Evolutionary conservation across 441 rosid species (phyloP).

Genomic region (Biscutella laevigata): DNA sequence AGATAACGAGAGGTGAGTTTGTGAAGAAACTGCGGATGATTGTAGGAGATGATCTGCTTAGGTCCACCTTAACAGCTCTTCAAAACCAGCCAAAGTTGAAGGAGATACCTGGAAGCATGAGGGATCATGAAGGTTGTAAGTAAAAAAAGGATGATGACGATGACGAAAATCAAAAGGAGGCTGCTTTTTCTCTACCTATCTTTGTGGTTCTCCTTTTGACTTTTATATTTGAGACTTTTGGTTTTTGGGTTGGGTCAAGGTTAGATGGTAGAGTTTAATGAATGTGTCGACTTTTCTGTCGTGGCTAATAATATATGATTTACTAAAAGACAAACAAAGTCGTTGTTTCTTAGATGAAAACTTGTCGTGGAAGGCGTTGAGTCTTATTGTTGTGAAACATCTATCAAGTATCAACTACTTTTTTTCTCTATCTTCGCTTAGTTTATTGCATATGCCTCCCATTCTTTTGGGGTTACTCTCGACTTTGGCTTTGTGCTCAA

Average conservation of each 20-base stretch:
- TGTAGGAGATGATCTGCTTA: conserved; percentile 72
- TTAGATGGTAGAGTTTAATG: conserved; percentile 19
- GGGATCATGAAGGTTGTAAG: conserved; percentile 18
- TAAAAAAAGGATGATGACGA: conserved; percentile 21
- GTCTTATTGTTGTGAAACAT: neutral
- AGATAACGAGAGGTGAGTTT: conserved; percentile 57
- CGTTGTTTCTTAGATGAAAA: conserved; percentile 5
- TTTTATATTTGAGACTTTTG: conserved; percentile 11
- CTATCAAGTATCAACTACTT: neutral
- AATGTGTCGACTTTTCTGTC: conserved; percentile 30
- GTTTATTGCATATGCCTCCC: neutral
- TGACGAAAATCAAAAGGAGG: conserved; percentile 28
- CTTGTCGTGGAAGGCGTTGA: conserved; percentile 17
- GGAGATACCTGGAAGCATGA: conserved; percentile 19
- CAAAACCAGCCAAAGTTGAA: conserved; percentile 38
- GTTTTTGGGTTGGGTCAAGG: neutral
- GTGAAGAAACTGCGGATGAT: conserved; percentile 55
- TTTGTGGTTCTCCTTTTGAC: conserved; percentile 27
- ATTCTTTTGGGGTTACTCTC: too few species aligned
- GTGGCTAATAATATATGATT: neutral
- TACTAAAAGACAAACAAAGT: neutral
- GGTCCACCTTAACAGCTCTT: conserved; percentile 66
- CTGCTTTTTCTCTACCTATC: conserved; percentile 21
- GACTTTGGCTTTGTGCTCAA: too few species aligned
- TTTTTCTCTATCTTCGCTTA: neutral